Conservation (phyloP, 2,329 filamentous ascomycete genomes). For the Stachybotrys echinatus region DNA sequence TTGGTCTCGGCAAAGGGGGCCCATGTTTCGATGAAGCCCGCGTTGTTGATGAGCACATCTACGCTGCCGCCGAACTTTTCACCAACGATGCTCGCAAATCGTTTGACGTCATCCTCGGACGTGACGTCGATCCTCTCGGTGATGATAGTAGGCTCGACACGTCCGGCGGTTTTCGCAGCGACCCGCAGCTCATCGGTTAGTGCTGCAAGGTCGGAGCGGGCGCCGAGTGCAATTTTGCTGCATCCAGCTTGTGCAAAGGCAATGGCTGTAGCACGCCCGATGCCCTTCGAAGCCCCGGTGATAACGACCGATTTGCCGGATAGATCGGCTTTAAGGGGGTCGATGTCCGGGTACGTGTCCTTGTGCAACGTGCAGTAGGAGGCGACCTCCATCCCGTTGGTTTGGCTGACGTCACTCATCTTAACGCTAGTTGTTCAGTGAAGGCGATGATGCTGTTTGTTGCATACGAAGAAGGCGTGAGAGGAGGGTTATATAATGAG, state of each 20-base stretch:
- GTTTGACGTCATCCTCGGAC: constrained; percentile 21
- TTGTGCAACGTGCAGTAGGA: no score
- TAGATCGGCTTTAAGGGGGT: constrained; percentile 32
- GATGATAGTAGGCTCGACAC: constrained; percentile 25
- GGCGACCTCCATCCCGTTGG: no score
- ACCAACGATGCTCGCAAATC: constrained; percentile 16
- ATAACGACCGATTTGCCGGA: constrained; percentile 38
- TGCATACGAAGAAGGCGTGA: no score
- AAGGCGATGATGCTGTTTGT: no score
- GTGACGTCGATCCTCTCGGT: constrained; percentile 33
- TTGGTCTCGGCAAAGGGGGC: constrained; percentile 27
- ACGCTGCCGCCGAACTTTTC: constrained; percentile 23
- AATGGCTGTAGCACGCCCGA: constrained; percentile 46
- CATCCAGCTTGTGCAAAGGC: constrained; percentile 50
- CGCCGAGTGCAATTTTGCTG: constrained; percentile 44
- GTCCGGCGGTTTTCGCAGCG: constrained; percentile 24
- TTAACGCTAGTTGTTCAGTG: no score
- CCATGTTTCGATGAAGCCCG: constrained; percentile 31
- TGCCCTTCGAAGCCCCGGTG: constrained; percentile 48
- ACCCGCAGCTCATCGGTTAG: constrained; percentile 21
- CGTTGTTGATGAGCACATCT: constrained; percentile 39
- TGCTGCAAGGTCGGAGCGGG: constrained; percentile 38
- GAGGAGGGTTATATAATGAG: no score
- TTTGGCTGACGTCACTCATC: no score
- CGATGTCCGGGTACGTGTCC: constrained; percentile 43